These are phyloP conservation scores for Aspergillus brunneoviolaceus DNA, from an alignment of 2,329 filamentous ascomycete species.

Conservation along the genomic window DNA sequence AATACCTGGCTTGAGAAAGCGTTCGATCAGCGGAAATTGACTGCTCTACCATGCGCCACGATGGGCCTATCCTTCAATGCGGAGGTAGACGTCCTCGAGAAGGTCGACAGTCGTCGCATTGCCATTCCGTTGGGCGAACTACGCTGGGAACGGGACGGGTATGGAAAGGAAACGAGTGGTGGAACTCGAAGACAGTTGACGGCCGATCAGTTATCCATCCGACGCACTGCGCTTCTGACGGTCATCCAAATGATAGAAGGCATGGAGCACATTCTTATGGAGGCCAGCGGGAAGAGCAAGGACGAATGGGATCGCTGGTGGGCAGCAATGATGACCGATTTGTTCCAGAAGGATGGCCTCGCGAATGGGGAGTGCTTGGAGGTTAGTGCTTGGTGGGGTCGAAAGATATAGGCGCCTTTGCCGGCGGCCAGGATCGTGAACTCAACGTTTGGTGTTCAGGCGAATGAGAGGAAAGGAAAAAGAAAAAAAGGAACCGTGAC, in stretches of 20 bases:
- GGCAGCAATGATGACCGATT: constrained; percentile 78
- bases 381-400: constrained; percentile 64
- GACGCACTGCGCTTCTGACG: constrained; percentile 76
- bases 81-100: constrained; percentile 69
- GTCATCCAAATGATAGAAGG: constrained; percentile 82
- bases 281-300: constrained; percentile 79
- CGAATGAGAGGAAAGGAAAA: constrained; percentile 22
- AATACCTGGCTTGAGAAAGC: constrained; percentile 79
- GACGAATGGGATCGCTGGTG: constrained; percentile 94
- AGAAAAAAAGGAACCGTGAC: constrained; percentile 26
- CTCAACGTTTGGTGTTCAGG: constrained; percentile 31
- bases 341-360: constrained; percentile 75
- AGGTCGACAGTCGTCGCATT: constrained; percentile 71
- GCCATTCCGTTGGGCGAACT: constrained; percentile 85
- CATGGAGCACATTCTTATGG: constrained; percentile 76
- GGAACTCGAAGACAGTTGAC: constrained; percentile 55
- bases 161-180: constrained; percentile 36
- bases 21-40: constrained; percentile 68
- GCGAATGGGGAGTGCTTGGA: constrained; percentile 82
- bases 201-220: constrained; percentile 68
- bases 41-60: constrained; percentile 73
- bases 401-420: constrained; percentile 47
- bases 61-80: constrained; percentile 76
- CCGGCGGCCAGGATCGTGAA: constrained; percentile 11
- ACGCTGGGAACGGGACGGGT: constrained; percentile 75